Conservation (phyloP, 2,329 filamentous ascomycete species). For the Fusarium albidum region DNA sequence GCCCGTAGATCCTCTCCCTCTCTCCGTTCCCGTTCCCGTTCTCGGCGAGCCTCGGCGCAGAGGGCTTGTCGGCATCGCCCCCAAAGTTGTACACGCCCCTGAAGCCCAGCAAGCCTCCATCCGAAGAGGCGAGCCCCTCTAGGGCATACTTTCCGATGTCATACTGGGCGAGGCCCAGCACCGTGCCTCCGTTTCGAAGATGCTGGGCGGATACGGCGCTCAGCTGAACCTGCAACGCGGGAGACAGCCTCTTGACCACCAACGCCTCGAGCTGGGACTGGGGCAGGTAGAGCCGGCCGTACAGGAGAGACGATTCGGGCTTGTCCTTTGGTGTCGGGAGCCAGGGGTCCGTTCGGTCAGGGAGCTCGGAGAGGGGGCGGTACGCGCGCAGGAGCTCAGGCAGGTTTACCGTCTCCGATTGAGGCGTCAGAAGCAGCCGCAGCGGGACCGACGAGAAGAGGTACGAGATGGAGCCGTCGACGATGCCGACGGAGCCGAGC, state of each 20-base stretch:
- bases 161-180: slow-evolving; percentile 78
- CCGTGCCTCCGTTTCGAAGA: slow-evolving; percentile 78
- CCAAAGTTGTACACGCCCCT: slow-evolving; percentile 96
- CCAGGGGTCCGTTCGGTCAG: slow-evolving; percentile 38
- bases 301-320: slow-evolving; percentile 68
- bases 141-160: slow-evolving; percentile 88
- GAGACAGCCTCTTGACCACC: slow-evolving; percentile 79
- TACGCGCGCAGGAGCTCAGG: slow-evolving; percentile 84
- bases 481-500: slow-evolving; percentile 85
- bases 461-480: slow-evolving; percentile 97
- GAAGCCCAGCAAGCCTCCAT: slow-evolving; percentile 87
- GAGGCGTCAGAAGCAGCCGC: slow-evolving; percentile 66
- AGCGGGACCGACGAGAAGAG: slow-evolving; percentile 90
- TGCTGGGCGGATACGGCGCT: slow-evolving; percentile 78
- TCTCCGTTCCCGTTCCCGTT: slow-evolving; percentile 46
- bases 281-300: slow-evolving; percentile 83
- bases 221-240: slow-evolving; percentile 80
- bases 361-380: slow-evolving; percentile 74
- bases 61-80: slow-evolving; percentile 62
- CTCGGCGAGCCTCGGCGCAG: slow-evolving; percentile 25
- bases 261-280: slow-evolving; percentile 87
- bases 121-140: slow-evolving; percentile 91
- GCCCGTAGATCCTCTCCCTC: slow-evolving; percentile 73
- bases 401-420: slow-evolving; percentile 79
- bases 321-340: slow-evolving; percentile 39